Conservation (phyloP, 805 yeast species). For the Pichia pseudocactophila region DNA sequence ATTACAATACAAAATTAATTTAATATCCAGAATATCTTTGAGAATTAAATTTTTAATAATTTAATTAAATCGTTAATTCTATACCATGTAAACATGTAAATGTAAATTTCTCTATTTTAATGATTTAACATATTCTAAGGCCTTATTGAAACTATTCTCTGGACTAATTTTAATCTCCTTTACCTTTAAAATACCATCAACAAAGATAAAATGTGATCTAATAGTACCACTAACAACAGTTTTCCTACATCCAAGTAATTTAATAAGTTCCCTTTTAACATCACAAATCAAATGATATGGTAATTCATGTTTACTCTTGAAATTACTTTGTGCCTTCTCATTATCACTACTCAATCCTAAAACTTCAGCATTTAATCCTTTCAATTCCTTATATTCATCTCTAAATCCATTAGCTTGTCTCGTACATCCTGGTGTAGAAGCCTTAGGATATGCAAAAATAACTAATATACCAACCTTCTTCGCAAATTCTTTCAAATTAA, state of each 20-base stretch:
- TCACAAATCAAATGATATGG: slow-evolving; percentile 73
- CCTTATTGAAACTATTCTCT: slow-evolving; percentile 50
- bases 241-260: slow-evolving; percentile 76
- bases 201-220: slow-evolving; percentile 89
- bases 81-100: too few species aligned
- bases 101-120: slow-evolving; percentile 15
- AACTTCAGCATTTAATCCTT: slow-evolving; percentile 44
- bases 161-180: slow-evolving; percentile 50
- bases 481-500: slow-evolving; percentile 22
- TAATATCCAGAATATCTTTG: too few species aligned
- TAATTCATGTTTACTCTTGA: slow-evolving; percentile 63
- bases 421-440: slow-evolving; percentile 95
- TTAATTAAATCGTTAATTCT: too few species aligned
- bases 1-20: too few species aligned
- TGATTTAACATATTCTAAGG: slow-evolving; percentile 45
- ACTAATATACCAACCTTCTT: slow-evolving; percentile 35
- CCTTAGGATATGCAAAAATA: slow-evolving; percentile 78
- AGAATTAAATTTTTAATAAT: too few species aligned
- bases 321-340: slow-evolving; percentile 68
- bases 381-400: slow-evolving; percentile 46
- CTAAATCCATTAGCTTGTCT: slow-evolving; percentile 89
- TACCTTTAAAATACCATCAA: slow-evolving; percentile 57
- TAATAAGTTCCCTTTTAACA: slow-evolving; percentile 60
- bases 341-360: slow-evolving; percentile 80
- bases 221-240: slow-evolving; percentile 54